Percentiles rank a stretch among this genome's conserved stretches.
These are phyloP conservation scores for Conidiobolus incongruus DNA, from an alignment of 371 early-diverging fungal species.

Conservation along the genomic window DNA sequence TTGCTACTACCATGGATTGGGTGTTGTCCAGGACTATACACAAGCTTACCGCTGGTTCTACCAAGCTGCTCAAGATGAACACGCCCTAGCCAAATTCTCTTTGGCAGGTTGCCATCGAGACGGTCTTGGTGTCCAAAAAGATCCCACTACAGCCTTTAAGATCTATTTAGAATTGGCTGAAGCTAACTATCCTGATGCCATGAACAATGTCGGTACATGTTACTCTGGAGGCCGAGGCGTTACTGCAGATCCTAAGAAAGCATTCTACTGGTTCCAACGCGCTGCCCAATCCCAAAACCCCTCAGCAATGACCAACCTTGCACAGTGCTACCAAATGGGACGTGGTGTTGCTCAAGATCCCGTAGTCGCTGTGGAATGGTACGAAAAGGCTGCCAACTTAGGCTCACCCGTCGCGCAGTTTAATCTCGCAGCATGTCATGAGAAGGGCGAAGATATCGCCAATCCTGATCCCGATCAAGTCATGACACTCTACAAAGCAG, in stretches of 20 bases:
- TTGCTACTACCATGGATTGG: slow-evolving; percentile 57
- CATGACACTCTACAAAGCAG: background rate
- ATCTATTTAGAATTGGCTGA: slow-evolving; percentile 42
- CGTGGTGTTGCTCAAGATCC: slow-evolving; percentile 18
- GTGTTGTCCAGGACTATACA: slow-evolving; percentile 22
- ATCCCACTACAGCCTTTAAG: slow-evolving; percentile 22
- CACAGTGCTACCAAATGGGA: slow-evolving; percentile 56
- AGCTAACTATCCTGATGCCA: slow-evolving; percentile 42
- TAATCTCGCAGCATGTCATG: slow-evolving; percentile 3
- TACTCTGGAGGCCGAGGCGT: slow-evolving; percentile 44
- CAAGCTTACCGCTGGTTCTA: slow-evolving; percentile 45
- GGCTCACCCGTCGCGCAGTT: slow-evolving; percentile 3
- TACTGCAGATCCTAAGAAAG: slow-evolving; percentile 18
- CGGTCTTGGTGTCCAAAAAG: slow-evolving; percentile 35
- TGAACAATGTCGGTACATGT: slow-evolving; percentile 49
- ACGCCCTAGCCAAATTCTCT: slow-evolving; percentile 49
- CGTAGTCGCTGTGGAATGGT: slow-evolving; percentile 37
- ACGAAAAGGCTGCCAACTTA: slow-evolving; percentile 1
- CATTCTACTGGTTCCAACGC: slow-evolving; percentile 35
- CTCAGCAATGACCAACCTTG: slow-evolving; percentile 21
- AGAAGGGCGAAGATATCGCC: background rate
- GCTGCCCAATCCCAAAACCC: slow-evolving; percentile 18
- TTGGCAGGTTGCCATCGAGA: slow-evolving; percentile 50
- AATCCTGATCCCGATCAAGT: background rate
- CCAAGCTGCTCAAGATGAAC: slow-evolving; percentile 36